phyloP scores from a whole-genome alignment of 2,329 filamentous ascomycete genomes.

The Apiospora marii region DNA sequence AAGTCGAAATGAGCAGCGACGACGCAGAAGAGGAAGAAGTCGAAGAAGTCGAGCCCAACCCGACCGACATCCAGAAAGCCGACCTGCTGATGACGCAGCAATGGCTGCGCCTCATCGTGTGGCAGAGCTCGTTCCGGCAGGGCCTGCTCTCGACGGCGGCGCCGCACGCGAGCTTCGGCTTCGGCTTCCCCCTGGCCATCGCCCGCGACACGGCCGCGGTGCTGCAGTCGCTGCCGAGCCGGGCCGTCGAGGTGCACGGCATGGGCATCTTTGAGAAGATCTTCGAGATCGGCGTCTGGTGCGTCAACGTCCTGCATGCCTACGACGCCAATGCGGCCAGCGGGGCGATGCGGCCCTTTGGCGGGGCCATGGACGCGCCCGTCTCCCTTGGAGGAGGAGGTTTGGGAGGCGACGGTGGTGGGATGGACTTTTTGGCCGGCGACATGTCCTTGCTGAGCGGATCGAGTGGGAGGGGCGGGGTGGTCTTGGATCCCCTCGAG shows the following conservation, averaged over 20 bases:
- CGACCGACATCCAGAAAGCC: constrained; percentile 72
- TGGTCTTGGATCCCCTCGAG: constrained; percentile 50
- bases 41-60: constrained; percentile 46
- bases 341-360: constrained; percentile 31
- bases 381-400: neutral
- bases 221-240: constrained; percentile 49
- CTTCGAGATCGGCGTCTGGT: constrained; percentile 56
- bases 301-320: constrained; percentile 52
- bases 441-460: constrained; percentile 43
- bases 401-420: neutral
- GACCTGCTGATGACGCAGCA: constrained; percentile 75
- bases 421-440: constrained; percentile 43
- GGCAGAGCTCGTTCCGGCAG: constrained; percentile 74
- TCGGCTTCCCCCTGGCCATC: constrained; percentile 68
- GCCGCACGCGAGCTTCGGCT: constrained; percentile 66
- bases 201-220: constrained; percentile 62
- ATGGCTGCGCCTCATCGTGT: constrained; percentile 75
- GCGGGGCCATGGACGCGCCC: constrained; percentile 35
- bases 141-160: constrained; percentile 68
- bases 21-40: neutral
- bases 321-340: constrained; percentile 38
- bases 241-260: constrained; percentile 55
- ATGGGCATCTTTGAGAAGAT: constrained; percentile 60
- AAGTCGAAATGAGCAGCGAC: constrained; percentile 39
- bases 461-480: constrained; percentile 40